Percentiles rank a stretch among this genome's conserved stretches.
Conservation (phyloP, 2,329 filamentous ascomycete species). For the Tolypocladium nubicola region DNA sequence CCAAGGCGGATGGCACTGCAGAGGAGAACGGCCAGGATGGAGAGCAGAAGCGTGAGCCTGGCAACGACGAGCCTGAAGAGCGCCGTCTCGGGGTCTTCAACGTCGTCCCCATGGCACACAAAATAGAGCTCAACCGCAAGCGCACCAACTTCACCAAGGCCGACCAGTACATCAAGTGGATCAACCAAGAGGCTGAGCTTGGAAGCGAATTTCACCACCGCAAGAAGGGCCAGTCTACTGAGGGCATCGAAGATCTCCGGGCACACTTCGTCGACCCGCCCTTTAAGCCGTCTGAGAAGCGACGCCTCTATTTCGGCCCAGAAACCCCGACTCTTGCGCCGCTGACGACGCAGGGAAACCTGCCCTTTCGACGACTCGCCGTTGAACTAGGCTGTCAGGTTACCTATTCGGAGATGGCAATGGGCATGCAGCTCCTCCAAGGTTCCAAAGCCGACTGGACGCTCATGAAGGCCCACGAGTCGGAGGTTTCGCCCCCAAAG, state of each 20-base stretch:
- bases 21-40: constrained; percentile 1
- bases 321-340: constrained; percentile 93
- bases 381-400: constrained; percentile 81
- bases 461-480: constrained; percentile 82
- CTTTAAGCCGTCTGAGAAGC: constrained; percentile 85
- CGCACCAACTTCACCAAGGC: constrained; percentile 60
- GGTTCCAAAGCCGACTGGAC: constrained; percentile 92
- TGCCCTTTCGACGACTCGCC: constrained; percentile 87
- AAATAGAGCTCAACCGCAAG: constrained; percentile 65
- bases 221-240: constrained; percentile 29
- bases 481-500: constrained; percentile 63
- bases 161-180: constrained; percentile 67
- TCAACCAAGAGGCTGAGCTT: constrained; percentile 49
- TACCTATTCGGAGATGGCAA: constrained; percentile 98
- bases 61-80: constrained; percentile 25
- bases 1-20: background rate
- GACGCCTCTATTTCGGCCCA: constrained; percentile 82
- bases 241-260: constrained; percentile 55
- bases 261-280: constrained; percentile 80
- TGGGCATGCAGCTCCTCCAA: constrained; percentile 81
- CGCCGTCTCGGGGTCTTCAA: constrained; percentile 63
- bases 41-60: constrained; percentile 23
- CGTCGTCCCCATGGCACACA: constrained; percentile 56
- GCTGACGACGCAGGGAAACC: constrained; percentile 90
- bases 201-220: constrained; percentile 29